Percentiles rank a stretch among this genome's conserved stretches.
Conservation (phyloP, 1,284 basidiomycete genomes). For the Cryptococcus sp. region DNA sequence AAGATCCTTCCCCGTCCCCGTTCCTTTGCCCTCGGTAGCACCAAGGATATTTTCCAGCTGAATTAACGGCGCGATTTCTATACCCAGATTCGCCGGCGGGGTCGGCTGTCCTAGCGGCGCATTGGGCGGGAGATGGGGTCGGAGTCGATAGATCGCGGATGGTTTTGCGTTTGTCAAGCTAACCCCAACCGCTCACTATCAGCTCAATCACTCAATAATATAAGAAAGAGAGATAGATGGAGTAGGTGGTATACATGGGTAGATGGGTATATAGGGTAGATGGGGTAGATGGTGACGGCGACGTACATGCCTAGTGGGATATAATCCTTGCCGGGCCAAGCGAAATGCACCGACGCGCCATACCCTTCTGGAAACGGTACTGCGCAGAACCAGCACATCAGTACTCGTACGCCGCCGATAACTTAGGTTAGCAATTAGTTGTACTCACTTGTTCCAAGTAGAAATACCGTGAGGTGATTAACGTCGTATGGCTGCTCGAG, state of each 20-base stretch:
- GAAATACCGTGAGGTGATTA: constrained; percentile 86
- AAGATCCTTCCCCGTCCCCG: constrained; percentile 33
- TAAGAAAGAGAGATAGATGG: too few species aligned
- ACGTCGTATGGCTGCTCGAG: constrained; percentile 73
- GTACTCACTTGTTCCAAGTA: constrained; percentile 72
- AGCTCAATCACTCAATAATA: too few species aligned
- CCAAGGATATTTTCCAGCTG: constrained; percentile 55
- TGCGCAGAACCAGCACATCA: constrained; percentile 33
- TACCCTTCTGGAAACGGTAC: constrained; percentile 87
- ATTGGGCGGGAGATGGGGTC: constrained; percentile 57
- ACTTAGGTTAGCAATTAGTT: not conserved
- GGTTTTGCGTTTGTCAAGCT: constrained; percentile 90
- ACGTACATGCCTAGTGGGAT: constrained; percentile 83
- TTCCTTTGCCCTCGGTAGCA: constrained; percentile 58
- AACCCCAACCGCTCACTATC: not conserved
- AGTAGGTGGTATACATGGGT: not conserved
- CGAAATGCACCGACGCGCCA: constrained; percentile 85
- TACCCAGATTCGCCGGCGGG: constrained; percentile 49
- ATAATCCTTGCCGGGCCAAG: constrained; percentile 85
- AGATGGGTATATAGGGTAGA: constrained; percentile 2
- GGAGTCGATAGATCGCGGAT: constrained; percentile 84
- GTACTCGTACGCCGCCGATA: not conserved
- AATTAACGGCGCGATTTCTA: constrained; percentile 60
- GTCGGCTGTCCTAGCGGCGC: constrained; percentile 10
- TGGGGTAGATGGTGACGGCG: not conserved